Base-by-base conservation (phyloP, 2,329 filamentous ascomycete species). In the Penicillium sp. region DNA sequence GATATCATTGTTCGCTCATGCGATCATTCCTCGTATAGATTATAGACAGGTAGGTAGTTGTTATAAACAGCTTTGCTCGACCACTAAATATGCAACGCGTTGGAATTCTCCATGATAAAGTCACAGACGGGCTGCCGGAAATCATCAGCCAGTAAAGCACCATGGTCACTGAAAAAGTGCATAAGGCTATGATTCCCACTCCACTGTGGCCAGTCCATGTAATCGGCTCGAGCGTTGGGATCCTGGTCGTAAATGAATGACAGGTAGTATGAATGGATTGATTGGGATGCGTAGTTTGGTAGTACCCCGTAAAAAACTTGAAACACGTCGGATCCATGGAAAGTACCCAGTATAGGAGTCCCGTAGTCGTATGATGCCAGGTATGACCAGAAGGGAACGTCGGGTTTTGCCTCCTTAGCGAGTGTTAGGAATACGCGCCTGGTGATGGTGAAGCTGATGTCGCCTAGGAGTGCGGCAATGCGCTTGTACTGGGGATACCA, bases 401-500 rank as follows among this genome's bases (percentile, higher is more conserved):
- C 56, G 0, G 82, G 81, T 51, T 81, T 75, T 10, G 71, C 68
- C 1, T 68, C 44, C 0, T 64, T 59, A 1, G 79, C 65, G 0
- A 60, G 47, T 10, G 74, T 61, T 18, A 93, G 77, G 64, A 87
- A 83, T 4, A 76, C 50, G 13, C 87, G 81, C 1, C 87, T 80
- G 0, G 81, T 79, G 0, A 93, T 74, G 0, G 84, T 90, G 68
- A 93, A 91, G 1, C 79, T 79, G 0, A 89, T 59, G 61, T 93
- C 87, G 11, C 87, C 87, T 0, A 90, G 71, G 23, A 91, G 79
- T 28, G 87, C 86, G 1, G 85, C 82, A 0, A 89, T 71, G 11
- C 85, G 84, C 68, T 90, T 91, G 75, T 82, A 90, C 54, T 87
- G 79, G 0, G 87, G 85, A 61, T 87, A 89, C 59, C 81, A 74